These are phyloP conservation scores for Colletotrichum navitas DNA, from an alignment of 2,329 filamentous ascomycete species.

Conservation along the genomic window DNA sequence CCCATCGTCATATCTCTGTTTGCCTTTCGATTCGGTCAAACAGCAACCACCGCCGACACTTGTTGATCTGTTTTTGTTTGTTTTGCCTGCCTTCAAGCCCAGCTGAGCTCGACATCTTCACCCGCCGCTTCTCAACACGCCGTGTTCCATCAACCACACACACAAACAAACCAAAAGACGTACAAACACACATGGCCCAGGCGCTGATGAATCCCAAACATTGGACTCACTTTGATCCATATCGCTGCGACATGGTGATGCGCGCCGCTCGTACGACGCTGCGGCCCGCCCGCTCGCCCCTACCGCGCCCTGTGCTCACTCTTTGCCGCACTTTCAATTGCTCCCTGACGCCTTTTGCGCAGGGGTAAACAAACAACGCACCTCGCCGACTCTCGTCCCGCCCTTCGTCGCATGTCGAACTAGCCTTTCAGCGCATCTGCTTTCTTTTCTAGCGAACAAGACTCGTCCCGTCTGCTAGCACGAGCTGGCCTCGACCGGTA, in stretches of 20 bases:
- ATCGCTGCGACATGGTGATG: constrained; percentile 14
- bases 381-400: too few relatives aligned
- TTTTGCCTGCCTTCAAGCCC: background rate
- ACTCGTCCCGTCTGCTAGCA: background rate
- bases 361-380: constrained; percentile 13
- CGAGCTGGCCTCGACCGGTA: background rate
- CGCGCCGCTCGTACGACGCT: constrained; percentile 15
- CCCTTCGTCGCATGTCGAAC: background rate
- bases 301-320: constrained; percentile 14
- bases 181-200: constrained; percentile 10
- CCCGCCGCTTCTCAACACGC: background rate
- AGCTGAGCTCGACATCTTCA: constrained; percentile 17
- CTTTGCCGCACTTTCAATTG: background rate
- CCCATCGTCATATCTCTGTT: background rate
- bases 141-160: constrained; percentile 5
- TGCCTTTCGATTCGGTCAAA: background rate
- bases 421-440: background rate
- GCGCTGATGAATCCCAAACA: constrained; percentile 33
- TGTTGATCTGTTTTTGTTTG: background rate
- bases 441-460: background rate
- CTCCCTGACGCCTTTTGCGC: constrained; percentile 5
- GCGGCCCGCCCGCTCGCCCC: background rate
- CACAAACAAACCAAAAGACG: background rate
- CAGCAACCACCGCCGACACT: background rate
- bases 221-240: constrained; percentile 31